Evolutionary conservation across 257 asterid species (phyloP), one percentile per base, ranked within the genome.

Genomic region (Solanum chilense): DNA sequence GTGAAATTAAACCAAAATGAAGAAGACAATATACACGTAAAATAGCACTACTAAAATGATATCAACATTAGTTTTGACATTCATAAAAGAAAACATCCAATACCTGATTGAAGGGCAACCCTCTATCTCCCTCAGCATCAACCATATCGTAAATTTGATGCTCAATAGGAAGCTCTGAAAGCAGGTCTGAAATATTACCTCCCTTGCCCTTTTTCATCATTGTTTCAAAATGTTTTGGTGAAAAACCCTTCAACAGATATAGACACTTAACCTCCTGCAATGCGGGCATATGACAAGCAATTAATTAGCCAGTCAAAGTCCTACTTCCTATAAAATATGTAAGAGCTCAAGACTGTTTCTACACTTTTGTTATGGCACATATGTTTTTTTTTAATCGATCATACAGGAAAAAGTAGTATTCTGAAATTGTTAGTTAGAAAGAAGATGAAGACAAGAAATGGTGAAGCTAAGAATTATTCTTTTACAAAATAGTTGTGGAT

Each of bases 91-190:
- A 75, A 87, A 85, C 70, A 73, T 85, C 75, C 90, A 93, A 78
- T 90, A 96, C 98, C 89, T 97, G 98, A 71, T 86, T 70, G 88
- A 87, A 93, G 78, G 95, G 92, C 94, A 94, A 85, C 90, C 99
- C 99, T 91, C 91, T 91, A 47, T 93, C 88, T 86, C 98, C 98
- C 86, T 94, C 93, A 64, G 93, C 94, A 91, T 97, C 98, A 90
- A 94, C 91, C 94, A 95, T 92, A 91, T 95, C 98, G 89, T 95
- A 94, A 83, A 93, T 90, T 87, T 97, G 99, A 83, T 96, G 96
- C 92, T 94, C 91, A 82, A 97, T 89, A 52, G 98, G 97, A 91
- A 97, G 97, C 90, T 97, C 99, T 82, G 94, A 92, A 88, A 97
- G 90, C 91, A 92, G 95, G 83, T 97, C 98, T 2, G 97, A 94